phyloP scores from a whole-genome alignment of 169 alveolate genomes.

The Eimeria necatrix region DNA sequence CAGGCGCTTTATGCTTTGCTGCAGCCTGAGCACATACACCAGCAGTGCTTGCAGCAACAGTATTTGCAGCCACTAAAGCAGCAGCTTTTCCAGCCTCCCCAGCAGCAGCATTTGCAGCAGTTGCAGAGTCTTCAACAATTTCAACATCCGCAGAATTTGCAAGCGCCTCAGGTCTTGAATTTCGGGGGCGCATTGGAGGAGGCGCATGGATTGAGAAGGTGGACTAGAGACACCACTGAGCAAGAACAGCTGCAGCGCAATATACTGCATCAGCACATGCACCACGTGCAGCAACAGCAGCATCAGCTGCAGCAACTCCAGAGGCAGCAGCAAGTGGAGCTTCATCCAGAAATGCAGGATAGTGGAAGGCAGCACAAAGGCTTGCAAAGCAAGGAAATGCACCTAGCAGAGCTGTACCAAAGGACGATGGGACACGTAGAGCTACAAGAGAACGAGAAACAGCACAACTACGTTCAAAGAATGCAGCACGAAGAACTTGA shows the following conservation, averaged over 20 bases:
- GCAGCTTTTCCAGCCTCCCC: neutral
- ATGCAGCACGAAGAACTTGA: neutral
- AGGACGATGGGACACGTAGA: neutral
- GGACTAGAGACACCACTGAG: neutral
- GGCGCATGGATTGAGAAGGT: neutral
- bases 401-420: neutral
- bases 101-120: conserved; percentile 15
- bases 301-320: conserved; percentile 33
- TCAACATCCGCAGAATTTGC: neutral
- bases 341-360: neutral
- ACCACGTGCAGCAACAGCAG: conserved; percentile 24
- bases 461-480: neutral
- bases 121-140: neutral
- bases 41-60: conserved; percentile 35
- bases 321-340: neutral
- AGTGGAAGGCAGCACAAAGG: neutral
- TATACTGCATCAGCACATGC: conserved; percentile 24
- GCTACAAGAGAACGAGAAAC: neutral
- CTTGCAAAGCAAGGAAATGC: neutral
- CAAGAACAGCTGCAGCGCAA: neutral
- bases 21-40: neutral
- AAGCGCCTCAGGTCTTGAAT: neutral
- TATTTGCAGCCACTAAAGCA: conserved; percentile 8
- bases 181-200: neutral
- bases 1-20: neutral